Evolutionary conservation across 768 basidiomycete species (phyloP).

Genomic region (Macrolepiota dolichaula): DNA sequence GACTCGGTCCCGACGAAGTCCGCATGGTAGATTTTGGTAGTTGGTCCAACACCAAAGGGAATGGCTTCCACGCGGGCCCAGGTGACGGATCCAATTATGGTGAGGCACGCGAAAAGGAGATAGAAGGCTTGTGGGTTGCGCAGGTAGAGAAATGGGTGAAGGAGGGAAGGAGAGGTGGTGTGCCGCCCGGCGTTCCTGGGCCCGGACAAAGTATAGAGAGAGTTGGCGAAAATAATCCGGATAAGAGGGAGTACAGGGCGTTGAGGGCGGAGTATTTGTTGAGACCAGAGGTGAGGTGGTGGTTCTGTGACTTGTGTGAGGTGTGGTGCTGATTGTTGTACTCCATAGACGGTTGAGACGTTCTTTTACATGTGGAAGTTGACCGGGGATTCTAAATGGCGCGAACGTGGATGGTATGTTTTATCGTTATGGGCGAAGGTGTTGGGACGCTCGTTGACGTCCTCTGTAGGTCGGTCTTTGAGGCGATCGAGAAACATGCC

Average conservation of each 20-base stretch:
- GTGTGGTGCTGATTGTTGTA: neutral
- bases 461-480: conserved; percentile 35
- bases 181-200: conserved; percentile 18
- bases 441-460: conserved; percentile 47
- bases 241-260: conserved; percentile 50
- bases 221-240: conserved; percentile 18
- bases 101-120: neutral
- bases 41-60: neutral
- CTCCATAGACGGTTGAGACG: conserved; percentile 61
- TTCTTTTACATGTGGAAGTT: conserved; percentile 68
- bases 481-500: conserved; percentile 55
- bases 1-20: conserved; percentile 62
- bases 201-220: conserved; percentile 3
- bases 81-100: conserved; percentile 22
- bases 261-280: conserved; percentile 44
- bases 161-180: conserved; percentile 31
- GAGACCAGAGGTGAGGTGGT: conserved; percentile 61
- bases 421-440: conserved; percentile 28
- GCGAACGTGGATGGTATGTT: conserved; percentile 70
- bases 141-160: conserved; percentile 42
- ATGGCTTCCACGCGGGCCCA: neutral
- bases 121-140: conserved; percentile 38
- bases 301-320: neutral
- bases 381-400: conserved; percentile 64
- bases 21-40: conserved; percentile 27